Evolutionary conservation across 345 rosid genomes (phyloP), one percentile per base, ranked within the genome.

Genomic region (Gossypium anomalum): DNA sequence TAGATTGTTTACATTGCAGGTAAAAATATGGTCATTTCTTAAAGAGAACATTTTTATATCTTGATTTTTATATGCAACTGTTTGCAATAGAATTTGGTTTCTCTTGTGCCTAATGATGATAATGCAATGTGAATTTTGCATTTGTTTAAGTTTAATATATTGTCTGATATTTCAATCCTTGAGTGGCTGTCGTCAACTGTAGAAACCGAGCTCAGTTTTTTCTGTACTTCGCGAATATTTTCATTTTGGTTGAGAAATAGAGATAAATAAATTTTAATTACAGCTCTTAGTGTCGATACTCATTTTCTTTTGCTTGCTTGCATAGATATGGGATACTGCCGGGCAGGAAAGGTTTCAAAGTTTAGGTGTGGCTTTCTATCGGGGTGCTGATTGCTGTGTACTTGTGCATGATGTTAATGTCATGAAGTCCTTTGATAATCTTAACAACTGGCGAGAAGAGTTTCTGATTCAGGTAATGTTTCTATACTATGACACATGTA

Each of bases 261-360:
- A 7, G 20, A 45, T 47, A 17, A 34, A 29, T 7, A 9, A 51
- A 44, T 23, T 47, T 34, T 20, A 64, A 17, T 27, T 49, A 29
- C 60, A 47, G 63, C 51, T 74, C 17, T 62, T 14, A 20, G 9
- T n/a, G 56, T 61, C 38, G 10, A 48, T 49, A 16, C 41, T 49
- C 25, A 15, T 63, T 64, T 63, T 20, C 13, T 23, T 51, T 27
- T 57, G 20, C 10, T 53, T 47, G 25, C 62, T 19, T 29, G 4
- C 22, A 63, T 83, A 93, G 97, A 89, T 93, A 72, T 93, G 97
- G 97, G 97, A 93, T 78, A 93, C 97, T 9, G 96, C 97, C 3
- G 97, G 97, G 61, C 97, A 93, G 75, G 97, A 93, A 84, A 83
- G 97, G 79, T 93, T 93, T 80, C 97, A 92, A 80, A 92, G 97